These are phyloP conservation scores for Neonectria neomacrospora DNA, from an alignment of 2,329 filamentous ascomycete species.

Conservation along the genomic window DNA sequence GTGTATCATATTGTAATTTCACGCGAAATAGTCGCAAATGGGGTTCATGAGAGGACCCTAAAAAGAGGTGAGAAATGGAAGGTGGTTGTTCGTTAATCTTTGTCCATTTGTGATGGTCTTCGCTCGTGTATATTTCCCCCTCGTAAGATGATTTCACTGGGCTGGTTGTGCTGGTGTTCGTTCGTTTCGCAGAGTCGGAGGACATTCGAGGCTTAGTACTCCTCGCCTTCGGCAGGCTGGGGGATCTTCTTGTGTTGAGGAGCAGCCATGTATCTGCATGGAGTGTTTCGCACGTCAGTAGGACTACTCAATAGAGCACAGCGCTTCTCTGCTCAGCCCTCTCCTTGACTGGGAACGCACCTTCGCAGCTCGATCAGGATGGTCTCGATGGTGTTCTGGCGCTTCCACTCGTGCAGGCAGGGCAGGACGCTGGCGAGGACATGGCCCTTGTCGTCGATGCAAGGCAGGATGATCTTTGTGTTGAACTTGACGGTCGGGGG, in stretches of 20 bases:
- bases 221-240: slow-evolving; percentile 88
- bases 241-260: slow-evolving; percentile 93
- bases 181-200: slow-evolving; percentile 8
- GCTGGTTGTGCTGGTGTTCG: slow-evolving; percentile 9
- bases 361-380: slow-evolving; percentile 87
- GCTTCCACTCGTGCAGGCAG: slow-evolving; percentile 89
- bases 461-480: slow-evolving; percentile 95
- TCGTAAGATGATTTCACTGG: slow-evolving; percentile 15
- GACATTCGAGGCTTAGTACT: slow-evolving; percentile 47
- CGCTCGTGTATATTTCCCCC: slow-evolving; percentile 11
- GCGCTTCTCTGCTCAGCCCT: not conserved
- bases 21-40: slow-evolving; percentile 36
- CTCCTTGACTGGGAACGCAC: slow-evolving; percentile 54
- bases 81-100: slow-evolving; percentile 32
- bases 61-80: slow-evolving; percentile 26
- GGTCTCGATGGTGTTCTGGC: slow-evolving; percentile 95
- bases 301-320: not conserved
- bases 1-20: slow-evolving; percentile 45
- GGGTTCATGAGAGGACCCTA: slow-evolving; percentile 27
- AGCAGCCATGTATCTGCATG: slow-evolving; percentile 86
- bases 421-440: slow-evolving; percentile 87
- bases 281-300: not conserved
- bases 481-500: slow-evolving; percentile 93
- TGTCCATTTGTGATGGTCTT: slow-evolving; percentile 24
- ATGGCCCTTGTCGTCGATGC: slow-evolving; percentile 85